Percentiles rank a stretch among this genome's conserved stretches.
phyloP scores from a whole-genome alignment of 257 asterid genomes.

The Solanum virginianum region DNA sequence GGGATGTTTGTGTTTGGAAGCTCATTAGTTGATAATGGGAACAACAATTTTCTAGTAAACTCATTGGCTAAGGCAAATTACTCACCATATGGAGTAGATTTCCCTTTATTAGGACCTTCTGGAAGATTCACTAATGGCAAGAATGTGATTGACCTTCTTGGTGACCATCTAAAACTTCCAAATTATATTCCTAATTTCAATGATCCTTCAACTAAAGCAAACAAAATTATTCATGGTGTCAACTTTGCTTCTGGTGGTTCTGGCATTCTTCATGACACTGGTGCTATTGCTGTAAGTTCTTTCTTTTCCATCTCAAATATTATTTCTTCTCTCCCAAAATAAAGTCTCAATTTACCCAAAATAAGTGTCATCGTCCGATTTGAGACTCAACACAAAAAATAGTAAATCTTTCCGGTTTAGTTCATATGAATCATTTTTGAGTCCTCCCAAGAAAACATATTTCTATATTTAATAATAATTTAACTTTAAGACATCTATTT shows the following conservation, averaged over 20 bases:
- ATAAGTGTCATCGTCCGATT: too few species aligned
- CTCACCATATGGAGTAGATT: slow-evolving; percentile 64
- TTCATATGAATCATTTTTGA: too few species aligned
- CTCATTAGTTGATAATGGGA: slow-evolving; percentile 75
- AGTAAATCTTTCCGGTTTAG: too few species aligned
- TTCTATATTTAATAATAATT: too few species aligned
- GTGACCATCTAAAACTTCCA: slow-evolving; percentile 27
- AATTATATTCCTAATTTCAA: slow-evolving; percentile 42
- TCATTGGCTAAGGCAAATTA: slow-evolving; percentile 52
- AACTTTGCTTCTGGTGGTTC: slow-evolving; percentile 80
- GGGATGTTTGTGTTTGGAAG: slow-evolving; percentile 91
- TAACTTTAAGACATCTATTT: too few species aligned
- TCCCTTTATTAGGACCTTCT: slow-evolving; percentile 32
- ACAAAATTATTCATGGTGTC: slow-evolving; percentile 42
- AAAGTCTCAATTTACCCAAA: too few species aligned
- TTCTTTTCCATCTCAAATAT: neutral
- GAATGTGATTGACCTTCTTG: slow-evolving; percentile 51
- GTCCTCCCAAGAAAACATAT: too few species aligned
- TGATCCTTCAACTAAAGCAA: slow-evolving; percentile 60
- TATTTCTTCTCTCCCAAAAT: neutral
- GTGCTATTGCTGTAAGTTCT: slow-evolving; percentile 8
- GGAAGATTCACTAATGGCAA: slow-evolving; percentile 71
- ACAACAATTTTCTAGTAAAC: slow-evolving; percentile 46
- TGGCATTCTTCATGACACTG: slow-evolving; percentile 64
- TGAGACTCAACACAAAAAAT: neutral